Conservation (phyloP, 768 basidiomycete genomes). For the Rossbeevera mucosa region DNA sequence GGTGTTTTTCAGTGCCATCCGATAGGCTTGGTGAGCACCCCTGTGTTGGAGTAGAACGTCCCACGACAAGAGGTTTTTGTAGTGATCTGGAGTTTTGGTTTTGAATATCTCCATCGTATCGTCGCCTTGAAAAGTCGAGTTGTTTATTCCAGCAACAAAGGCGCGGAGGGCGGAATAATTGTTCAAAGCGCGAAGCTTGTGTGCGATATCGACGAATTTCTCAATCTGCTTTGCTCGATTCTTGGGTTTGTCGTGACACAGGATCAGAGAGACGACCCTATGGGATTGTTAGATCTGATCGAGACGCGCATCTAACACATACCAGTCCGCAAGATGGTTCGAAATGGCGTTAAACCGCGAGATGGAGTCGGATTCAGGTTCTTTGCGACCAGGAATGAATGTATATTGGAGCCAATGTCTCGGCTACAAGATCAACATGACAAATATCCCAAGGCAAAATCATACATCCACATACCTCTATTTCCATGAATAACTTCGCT, state of each 20-base stretch:
- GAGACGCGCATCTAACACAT: conserved; percentile 15
- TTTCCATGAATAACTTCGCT: conserved; percentile 63
- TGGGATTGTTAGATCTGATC: conserved; percentile 1
- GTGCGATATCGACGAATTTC: conserved; percentile 82
- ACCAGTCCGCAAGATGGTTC: conserved; percentile 85
- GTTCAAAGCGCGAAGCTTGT: conserved; percentile 73
- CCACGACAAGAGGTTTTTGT: conserved; percentile 77
- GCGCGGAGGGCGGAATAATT: conserved; percentile 94
- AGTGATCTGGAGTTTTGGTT: conserved; percentile 57
- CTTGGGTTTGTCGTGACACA: conserved; percentile 78
- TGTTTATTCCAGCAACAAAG: conserved; percentile 90
- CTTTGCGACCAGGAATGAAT: conserved; percentile 62
- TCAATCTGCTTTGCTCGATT: conserved; percentile 79
- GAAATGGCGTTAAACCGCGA: conserved; percentile 69
- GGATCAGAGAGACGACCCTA: conserved; percentile 88
- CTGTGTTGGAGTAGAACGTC: conserved; percentile 79
- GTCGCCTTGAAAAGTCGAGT: conserved; percentile 72
- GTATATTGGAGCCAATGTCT: conserved; percentile 84
- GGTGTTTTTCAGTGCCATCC: conserved; percentile 79
- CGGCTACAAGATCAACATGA: conserved; percentile 46
- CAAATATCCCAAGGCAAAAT: neutral
- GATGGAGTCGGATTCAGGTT: conserved; percentile 63
- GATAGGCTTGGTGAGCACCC: conserved; percentile 86
- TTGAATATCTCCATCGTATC: conserved; percentile 74
- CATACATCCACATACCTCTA: conserved; percentile 51